phyloP scores from a whole-genome alignment of 805 yeast species.

The Spathaspora arborariae region DNA sequence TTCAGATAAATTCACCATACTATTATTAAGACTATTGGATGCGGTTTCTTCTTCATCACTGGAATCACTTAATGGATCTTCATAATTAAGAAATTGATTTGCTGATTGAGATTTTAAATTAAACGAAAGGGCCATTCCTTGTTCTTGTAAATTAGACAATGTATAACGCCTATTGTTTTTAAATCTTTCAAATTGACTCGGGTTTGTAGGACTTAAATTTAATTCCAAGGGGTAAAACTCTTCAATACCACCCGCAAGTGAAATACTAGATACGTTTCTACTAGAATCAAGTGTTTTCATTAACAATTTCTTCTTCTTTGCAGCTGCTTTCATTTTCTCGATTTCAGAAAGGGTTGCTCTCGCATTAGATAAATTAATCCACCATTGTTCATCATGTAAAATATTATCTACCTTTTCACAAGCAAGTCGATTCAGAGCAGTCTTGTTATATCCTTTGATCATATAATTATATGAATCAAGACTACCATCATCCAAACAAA shows the following conservation, averaged over 20 bases:
- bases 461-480: slow-evolving; percentile 69
- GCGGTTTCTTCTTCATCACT: slow-evolving; percentile 9
- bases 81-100: slow-evolving; percentile 22
- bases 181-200: slow-evolving; percentile 15
- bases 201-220: slow-evolving; percentile 12
- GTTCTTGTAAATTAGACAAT: slow-evolving; percentile 63
- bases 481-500: slow-evolving; percentile 57
- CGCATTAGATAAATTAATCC: slow-evolving; percentile 64
- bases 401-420: slow-evolving; percentile 46
- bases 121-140: slow-evolving; percentile 66
- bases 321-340: slow-evolving; percentile 25
- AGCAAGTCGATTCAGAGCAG: slow-evolving; percentile 18
- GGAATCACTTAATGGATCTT: slow-evolving; percentile 13
- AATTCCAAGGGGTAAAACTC: slow-evolving; percentile 27
- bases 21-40: background rate
- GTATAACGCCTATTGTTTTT: slow-evolving; percentile 40
- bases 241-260: background rate
- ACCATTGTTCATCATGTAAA: slow-evolving; percentile 76
- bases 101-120: slow-evolving; percentile 62
- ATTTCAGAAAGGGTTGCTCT: slow-evolving; percentile 40
- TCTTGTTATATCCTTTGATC: slow-evolving; percentile 58
- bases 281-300: background rate
- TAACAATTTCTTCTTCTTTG: slow-evolving; percentile 3
- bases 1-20: background rate
- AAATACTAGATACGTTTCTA: slow-evolving; percentile 4